A percentile compares a stretch with the other conserved stretches of the same genome.
Evolutionary conservation across 176 grass and related monocot genomes (phyloP).

Genomic region (Tillandsia fasciculata): DNA sequence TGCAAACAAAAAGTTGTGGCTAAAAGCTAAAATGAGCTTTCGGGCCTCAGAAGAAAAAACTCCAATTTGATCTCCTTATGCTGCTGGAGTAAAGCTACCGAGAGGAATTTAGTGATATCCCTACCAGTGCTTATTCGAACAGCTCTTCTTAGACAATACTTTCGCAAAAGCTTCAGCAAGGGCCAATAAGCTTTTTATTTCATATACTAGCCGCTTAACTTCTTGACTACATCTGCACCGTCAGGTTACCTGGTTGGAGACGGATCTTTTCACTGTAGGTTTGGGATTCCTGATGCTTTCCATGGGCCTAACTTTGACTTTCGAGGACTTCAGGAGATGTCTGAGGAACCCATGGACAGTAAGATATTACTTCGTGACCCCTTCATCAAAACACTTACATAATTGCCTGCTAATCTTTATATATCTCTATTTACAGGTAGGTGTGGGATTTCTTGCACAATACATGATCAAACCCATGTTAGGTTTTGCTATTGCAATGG

Average conservation of each 20-base stretch:
- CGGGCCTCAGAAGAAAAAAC: no score
- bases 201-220: background rate
- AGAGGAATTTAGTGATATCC: no score
- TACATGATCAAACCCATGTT: conserved; percentile 84
- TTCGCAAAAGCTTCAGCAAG: no score
- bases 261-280: conserved; percentile 80
- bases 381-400: background rate
- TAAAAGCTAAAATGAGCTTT: no score
- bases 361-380: conserved; percentile 24
- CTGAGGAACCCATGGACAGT: conserved; percentile 98
- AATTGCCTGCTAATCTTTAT: conserved; percentile 18
- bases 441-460: conserved; percentile 84
- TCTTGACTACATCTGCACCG: conserved; percentile 13
- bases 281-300: conserved; percentile 96
- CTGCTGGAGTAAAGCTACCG: no score
- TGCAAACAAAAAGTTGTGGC: background rate
- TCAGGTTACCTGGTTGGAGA: conserved; percentile 97
- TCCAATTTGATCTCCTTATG: no score
- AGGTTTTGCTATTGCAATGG: conserved; percentile 64
- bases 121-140: no score
- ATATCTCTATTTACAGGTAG: conserved; percentile 51
- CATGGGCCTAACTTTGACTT: conserved; percentile 89
- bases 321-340: conserved; percentile 96
- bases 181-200: background rate
- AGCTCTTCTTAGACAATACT: no score